Percentiles rank a stretch among this genome's conserved stretches.
Evolutionary conservation across 495 filamentous ascomycete genomes (phyloP).

Genomic region (Physcia stellaris): DNA sequence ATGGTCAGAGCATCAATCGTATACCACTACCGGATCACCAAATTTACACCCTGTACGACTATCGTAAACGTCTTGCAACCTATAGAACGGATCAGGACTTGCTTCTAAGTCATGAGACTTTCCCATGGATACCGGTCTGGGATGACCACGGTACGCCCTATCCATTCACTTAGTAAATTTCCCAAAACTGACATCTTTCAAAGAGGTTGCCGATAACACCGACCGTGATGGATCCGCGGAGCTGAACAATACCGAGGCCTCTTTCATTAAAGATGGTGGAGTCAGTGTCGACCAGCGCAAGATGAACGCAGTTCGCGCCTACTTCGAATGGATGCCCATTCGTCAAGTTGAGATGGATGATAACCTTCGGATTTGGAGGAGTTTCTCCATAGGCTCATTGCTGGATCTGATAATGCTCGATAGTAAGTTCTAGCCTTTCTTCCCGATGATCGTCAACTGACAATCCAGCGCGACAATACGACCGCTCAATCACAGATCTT

Average conservation of each 20-base stretch:
- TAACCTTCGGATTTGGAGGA: conserved; percentile 56
- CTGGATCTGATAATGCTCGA: conserved; percentile 58
- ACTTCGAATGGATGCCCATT: conserved; percentile 25
- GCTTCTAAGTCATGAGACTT: conserved; percentile 38
- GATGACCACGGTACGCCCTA: conserved; percentile 42
- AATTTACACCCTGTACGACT: conserved; percentile 40
- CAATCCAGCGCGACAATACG: conserved; percentile 54
- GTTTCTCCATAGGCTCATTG: conserved; percentile 48
- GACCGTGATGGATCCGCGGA: conserved; percentile 40
- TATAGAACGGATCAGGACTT: conserved; percentile 54
- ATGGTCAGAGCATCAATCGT: conserved; percentile 35
- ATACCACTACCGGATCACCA: conserved; percentile 32
- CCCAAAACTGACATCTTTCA: background rate
- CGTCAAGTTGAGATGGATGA: conserved; percentile 57
- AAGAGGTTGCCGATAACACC: conserved; percentile 47
- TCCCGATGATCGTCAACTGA: too few species aligned
- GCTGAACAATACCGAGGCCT: conserved; percentile 47
- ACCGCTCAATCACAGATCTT: conserved; percentile 38
- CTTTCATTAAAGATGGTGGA: conserved; percentile 44
- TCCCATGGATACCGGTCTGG: conserved; percentile 60
- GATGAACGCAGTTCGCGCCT: conserved; percentile 58
- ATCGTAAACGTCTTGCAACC: conserved; percentile 45
- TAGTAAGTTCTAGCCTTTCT: too few species aligned
- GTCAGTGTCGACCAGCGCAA: conserved; percentile 55
- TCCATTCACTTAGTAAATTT: background rate